A percentile compares a stretch with the other conserved stretches of the same genome.
These are phyloP conservation scores for Amanita inopinata DNA, from an alignment of 768 basidiomycete genomes.

Conservation along the genomic window DNA sequence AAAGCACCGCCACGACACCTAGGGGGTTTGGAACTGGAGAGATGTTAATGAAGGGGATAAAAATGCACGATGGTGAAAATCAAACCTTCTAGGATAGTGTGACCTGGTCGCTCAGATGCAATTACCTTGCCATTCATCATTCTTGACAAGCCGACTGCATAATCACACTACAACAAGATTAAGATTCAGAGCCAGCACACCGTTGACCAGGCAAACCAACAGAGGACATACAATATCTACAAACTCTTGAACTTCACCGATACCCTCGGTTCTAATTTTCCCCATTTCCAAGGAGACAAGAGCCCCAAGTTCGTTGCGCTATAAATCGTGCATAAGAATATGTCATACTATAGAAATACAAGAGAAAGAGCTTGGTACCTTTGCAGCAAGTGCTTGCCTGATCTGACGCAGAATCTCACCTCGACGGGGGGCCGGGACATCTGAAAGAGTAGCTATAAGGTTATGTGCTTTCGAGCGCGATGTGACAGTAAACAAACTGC, in stretches of 20 bases:
- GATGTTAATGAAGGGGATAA: conserved; percentile 13
- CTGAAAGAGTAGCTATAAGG: conserved; percentile 14
- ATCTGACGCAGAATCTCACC: conserved; percentile 88
- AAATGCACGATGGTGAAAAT: conserved; percentile 10
- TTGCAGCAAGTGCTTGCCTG: conserved; percentile 66
- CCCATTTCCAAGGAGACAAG: conserved; percentile 87
- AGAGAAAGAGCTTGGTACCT: conserved; percentile 35
- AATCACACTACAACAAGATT: conserved; percentile 61
- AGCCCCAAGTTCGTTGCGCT: conserved; percentile 74
- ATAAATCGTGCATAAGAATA: conserved; percentile 11
- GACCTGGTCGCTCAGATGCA: conserved; percentile 83
- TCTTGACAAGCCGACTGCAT: conserved; percentile 84
- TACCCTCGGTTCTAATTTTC: conserved; percentile 82
- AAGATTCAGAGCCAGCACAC: conserved; percentile 8
- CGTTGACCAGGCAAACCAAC: conserved; percentile 5
- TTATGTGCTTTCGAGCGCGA: not conserved
- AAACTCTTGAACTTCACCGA: conserved; percentile 92
- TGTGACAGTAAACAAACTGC: conserved; percentile 35
- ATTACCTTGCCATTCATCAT: conserved; percentile 91
- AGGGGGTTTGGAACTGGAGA: conserved; percentile 82
- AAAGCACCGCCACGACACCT: conserved; percentile 59
- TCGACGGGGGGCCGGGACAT: conserved; percentile 76
- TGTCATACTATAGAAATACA: conserved; percentile 8
- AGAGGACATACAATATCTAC: conserved; percentile 66
- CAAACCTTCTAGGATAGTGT: conserved; percentile 81